phyloP scores from a whole-genome alignment of 495 filamentous ascomycete species.

The Pseudomonodictys pantanalensis region DNA sequence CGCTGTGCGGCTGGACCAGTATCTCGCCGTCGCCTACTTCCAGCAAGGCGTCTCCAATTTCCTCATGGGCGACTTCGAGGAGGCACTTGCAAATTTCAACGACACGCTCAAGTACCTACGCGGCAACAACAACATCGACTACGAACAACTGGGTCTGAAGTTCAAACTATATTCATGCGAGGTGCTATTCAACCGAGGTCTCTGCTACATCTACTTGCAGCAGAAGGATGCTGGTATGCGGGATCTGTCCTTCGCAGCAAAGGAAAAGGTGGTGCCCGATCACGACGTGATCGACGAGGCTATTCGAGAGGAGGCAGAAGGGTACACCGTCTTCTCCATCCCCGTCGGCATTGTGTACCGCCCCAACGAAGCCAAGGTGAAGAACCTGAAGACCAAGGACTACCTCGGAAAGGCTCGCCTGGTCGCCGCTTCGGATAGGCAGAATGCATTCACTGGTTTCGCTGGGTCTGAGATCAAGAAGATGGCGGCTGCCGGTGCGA shows the following conservation, averaged over 20 bases:
- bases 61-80: slow-evolving; percentile 93
- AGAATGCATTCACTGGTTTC: slow-evolving; percentile 74
- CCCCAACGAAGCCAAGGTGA: slow-evolving; percentile 95
- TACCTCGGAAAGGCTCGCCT: slow-evolving; percentile 93
- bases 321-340: slow-evolving; percentile 98
- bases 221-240: slow-evolving; percentile 86
- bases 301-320: slow-evolving; percentile 88
- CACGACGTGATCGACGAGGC: slow-evolving; percentile 98
- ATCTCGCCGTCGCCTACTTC: slow-evolving; percentile 96
- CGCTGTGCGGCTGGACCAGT: slow-evolving; percentile 83
- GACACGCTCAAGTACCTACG: slow-evolving; percentile 92
- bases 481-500: slow-evolving; percentile 45
- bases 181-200: slow-evolving; percentile 93
- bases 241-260: slow-evolving; percentile 87
- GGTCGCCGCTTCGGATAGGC: slow-evolving; percentile 83
- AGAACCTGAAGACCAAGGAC: slow-evolving; percentile 94
- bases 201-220: slow-evolving; percentile 96
- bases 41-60: slow-evolving; percentile 99
- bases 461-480: slow-evolving; percentile 71
- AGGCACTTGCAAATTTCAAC: slow-evolving; percentile 98
- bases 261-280: slow-evolving; percentile 91
- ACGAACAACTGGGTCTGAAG: slow-evolving; percentile 91
- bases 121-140: slow-evolving; percentile 96
- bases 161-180: slow-evolving; percentile 98
- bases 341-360: slow-evolving; percentile 93